Base-by-base conservation (phyloP, 2,329 filamentous ascomycete genomes). In the Colletotrichum higginsianum region DNA sequence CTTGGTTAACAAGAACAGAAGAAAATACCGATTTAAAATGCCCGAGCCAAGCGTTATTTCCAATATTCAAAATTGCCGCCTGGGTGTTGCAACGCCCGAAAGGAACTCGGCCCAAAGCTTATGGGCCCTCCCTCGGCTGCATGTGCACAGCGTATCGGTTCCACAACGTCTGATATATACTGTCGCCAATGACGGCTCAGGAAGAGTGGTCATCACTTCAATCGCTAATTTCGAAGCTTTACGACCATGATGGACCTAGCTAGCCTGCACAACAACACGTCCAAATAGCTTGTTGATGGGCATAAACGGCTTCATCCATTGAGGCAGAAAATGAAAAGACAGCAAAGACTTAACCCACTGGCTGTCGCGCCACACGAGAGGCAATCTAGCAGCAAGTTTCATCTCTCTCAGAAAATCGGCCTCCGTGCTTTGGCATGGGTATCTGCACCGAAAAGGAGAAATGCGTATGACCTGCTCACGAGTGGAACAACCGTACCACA, bases 371-470 rank as follows among this genome's bases (percentile, higher is more conserved):
- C 47, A 67, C 69, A 72, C 69, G 6, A 26, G 50, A 55, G 57
- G 42, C 44, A 57, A 62, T 35, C 16, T n/a, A 44, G 15, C 40
- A 26, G 58, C 15, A 42, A 44, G 40, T 11, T n/a, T 30, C 21
- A 26, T 61, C 55, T 38, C 55, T 71, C 61, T 67, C 70, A 61
- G 21, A 55, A 26, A 71, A 71, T 69, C 62, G 30, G 58, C 12
- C 15, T 8, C 7, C 15, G 47, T 6, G 26, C 26, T 57, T 15
- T 11, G 15, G 18, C 65, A 47, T 21, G 40, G 68, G 26, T 62
- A 40, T 18, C 16, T 13, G 18, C 16, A 13, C 49, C 49, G 42
- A 23, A 26, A 35, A 35, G 15, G 15, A 18, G 16, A 23, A 8
- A 11, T 2, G 8, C 40, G 49, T 23, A 56, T 44, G 35, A 40